Evolutionary conservation across 441 rosid species (phyloP), one percentile per base, ranked within the genome.

Genomic region (Codiaeum variegatum): DNA sequence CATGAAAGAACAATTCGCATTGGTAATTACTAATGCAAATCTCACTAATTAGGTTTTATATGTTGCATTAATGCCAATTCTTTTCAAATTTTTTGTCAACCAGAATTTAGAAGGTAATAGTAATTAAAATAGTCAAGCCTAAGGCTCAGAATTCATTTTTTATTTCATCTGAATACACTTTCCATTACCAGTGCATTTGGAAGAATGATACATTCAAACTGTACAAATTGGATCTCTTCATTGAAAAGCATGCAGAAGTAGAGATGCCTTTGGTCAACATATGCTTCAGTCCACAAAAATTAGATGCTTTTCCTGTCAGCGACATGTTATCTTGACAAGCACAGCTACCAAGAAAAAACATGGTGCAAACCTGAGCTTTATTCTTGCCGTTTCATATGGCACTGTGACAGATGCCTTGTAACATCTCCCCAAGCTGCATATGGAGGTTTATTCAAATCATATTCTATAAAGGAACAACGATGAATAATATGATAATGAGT

Each of bases 401-500:
- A 92, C 59, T 81, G 79, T 9, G 80, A 82, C 55, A 92, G 86
- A 72, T 75, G 91, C 70, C 79, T 80, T 49, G 74, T 72, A 31
- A 88, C 94, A 77, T 87, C 97, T 70, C 81, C 83, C 97, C 97
- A 91, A 75, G 84, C 97, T 92, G 89, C 82, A 73, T 18, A 73
- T 19, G 46, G 38, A 79, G 63, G 67, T 47, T 75, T 60, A 32
- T 68, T 76, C 24, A 40, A 61, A 66, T 66, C 38, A 52, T 38
- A 21, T 18, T 40, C 66, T 32, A 42, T n/a, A 56, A 38, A 66
- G 38, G 71, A 24, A 42, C 18, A 18, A 19, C 7, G 49, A 51
- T 10, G 29, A 16, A 42, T 13, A 52, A 52, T 40, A 29, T 6
- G 67, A 66, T 16, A 23, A 55, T 52, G 73, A 56, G 29, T 21